Conservation (phyloP, 1,284 basidiomycete species). For the Cryptococcus wingfieldii region DNA sequence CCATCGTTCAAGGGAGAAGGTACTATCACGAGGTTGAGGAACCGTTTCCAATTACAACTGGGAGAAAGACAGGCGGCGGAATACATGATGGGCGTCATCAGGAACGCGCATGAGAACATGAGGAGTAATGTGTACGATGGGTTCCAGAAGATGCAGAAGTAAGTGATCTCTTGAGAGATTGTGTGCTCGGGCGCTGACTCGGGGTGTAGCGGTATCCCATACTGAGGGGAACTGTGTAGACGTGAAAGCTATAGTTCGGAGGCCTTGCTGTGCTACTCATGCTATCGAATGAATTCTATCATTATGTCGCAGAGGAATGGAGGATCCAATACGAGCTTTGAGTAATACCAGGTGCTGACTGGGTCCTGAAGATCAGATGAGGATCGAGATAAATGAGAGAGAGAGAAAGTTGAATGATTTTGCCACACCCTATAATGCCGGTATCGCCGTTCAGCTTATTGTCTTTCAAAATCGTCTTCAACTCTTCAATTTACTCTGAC, state of each 20-base stretch:
- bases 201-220: constrained; percentile 32
- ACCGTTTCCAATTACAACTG: constrained; percentile 78
- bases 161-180: constrained; percentile 27
- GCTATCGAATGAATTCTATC: no score
- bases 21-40: constrained; percentile 80
- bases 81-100: constrained; percentile 81
- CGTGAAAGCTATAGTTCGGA: not conserved
- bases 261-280: not conserved
- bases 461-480: no score
- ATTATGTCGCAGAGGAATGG: no score
- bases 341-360: no score
- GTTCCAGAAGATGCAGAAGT: constrained; percentile 53
- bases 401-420: no score
- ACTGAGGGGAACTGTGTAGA: constrained; percentile 10
- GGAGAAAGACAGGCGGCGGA: constrained; percentile 88
- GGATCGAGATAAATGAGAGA: no score
- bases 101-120: constrained; percentile 91
- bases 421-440: no score
- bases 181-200: not conserved
- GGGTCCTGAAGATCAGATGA: no score
- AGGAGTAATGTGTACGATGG: constrained; percentile 89
- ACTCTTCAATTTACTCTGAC: no score
- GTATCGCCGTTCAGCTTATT: no score
- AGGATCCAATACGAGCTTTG: no score
- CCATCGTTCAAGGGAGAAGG: constrained; percentile 95